Conservation (phyloP, 306 rosid species). For the Cyclanthera cordifolia region DNA sequence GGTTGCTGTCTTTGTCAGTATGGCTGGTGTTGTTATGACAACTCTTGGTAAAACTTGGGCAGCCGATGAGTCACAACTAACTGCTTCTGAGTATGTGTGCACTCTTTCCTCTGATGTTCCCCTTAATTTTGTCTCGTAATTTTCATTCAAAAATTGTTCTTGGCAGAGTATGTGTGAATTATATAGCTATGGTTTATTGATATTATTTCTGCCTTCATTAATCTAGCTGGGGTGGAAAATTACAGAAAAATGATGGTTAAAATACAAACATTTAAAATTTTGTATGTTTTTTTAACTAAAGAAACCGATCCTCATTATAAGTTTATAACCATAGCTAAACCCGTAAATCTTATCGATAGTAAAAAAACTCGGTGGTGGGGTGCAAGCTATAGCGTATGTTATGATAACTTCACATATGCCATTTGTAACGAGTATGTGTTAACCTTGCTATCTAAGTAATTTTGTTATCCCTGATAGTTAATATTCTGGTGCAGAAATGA, state of each 20-base stretch:
- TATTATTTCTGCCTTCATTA: background rate
- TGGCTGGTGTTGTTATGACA: constrained; percentile 94
- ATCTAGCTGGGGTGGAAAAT: background rate
- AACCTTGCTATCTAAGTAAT: constrained; percentile 22
- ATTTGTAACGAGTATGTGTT: background rate
- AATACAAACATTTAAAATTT: background rate
- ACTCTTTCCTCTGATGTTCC: constrained; percentile 12
- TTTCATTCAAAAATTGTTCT: background rate
- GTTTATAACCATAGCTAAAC: background rate
- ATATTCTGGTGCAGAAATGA: constrained; percentile 59
- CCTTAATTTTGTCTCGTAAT: background rate
- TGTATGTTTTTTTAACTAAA: background rate
- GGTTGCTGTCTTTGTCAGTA: constrained; percentile 83
- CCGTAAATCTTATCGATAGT: background rate
- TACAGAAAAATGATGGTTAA: background rate
- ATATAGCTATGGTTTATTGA: background rate
- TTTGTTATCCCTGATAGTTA: constrained; percentile 31
- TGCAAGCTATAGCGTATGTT: background rate
- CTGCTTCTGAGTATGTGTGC: constrained; percentile 40
- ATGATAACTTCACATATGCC: constrained; percentile 2
- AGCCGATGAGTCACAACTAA: constrained; percentile 46
- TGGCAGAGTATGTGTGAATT: no score
- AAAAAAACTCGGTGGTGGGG: background rate
- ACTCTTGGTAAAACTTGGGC: constrained; percentile 97
- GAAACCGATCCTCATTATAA: background rate